Evolutionary conservation across 139 green algal genomes (phyloP).

Genomic region (Coelastrella sp.): DNA sequence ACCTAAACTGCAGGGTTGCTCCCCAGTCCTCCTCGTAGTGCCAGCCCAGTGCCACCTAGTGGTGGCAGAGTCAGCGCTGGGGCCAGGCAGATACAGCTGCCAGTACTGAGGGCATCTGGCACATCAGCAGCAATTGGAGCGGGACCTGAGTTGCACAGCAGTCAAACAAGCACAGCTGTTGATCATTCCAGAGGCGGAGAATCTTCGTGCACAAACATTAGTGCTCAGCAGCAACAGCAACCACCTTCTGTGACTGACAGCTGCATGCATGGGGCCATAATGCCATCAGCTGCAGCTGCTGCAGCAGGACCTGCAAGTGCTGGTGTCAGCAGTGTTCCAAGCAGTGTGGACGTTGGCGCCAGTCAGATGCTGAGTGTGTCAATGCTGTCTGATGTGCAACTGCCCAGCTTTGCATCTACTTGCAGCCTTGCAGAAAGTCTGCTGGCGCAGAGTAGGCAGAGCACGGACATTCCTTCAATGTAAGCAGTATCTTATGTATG

Average conservation of each 20-base stretch:
- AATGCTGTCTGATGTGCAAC: slow-evolving; percentile 24
- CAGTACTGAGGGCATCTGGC: not conserved
- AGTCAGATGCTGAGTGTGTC: slow-evolving; percentile 43
- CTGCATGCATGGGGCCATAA: no score
- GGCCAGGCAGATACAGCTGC: not conserved
- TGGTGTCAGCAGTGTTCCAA: not conserved
- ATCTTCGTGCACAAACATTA: no score
- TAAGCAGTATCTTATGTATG: not conserved
- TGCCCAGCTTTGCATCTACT: slow-evolving; percentile 25
- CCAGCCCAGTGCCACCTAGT: slow-evolving; percentile 1
- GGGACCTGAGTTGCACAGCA: not conserved
- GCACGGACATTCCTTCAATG: not conserved
- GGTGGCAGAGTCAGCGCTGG: not conserved
- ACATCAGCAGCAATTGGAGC: not conserved
- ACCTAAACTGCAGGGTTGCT: not conserved
- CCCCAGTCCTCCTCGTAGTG: not conserved
- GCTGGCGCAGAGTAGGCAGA: slow-evolving; percentile 1
- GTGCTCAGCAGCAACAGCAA: no score
- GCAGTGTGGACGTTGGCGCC: slow-evolving; percentile 31
- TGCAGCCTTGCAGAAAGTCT: slow-evolving; percentile 19
- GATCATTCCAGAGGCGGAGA: no score
- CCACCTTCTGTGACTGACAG: no score
- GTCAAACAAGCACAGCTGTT: not conserved
- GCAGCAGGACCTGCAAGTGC: not conserved
- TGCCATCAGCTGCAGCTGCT: not conserved